A percentile compares a stretch with the other conserved stretches of the same genome.
phyloP scores from a whole-genome alignment of 2,329 filamentous ascomycete genomes.

The Hypocrella siamensis region DNA sequence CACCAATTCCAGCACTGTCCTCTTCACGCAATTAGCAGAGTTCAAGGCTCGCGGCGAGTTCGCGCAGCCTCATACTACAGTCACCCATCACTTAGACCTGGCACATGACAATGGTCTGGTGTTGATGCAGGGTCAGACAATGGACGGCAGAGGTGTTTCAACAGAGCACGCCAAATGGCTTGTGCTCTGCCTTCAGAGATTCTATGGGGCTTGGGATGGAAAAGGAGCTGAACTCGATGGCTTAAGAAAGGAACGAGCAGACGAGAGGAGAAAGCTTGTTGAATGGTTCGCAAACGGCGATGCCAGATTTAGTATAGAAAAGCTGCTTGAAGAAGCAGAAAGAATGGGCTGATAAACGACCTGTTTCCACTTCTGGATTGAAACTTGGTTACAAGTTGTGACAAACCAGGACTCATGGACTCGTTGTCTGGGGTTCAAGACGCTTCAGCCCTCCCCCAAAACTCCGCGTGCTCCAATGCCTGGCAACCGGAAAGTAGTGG shows the following conservation, averaged over 20 bases:
- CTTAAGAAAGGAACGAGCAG: slow-evolving; percentile 36
- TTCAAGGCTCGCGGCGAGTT: slow-evolving; percentile 85
- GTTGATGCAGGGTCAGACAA: slow-evolving; percentile 69
- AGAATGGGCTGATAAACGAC: slow-evolving; percentile 44
- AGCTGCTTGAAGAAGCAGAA: slow-evolving; percentile 79
- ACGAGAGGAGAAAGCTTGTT: slow-evolving; percentile 53
- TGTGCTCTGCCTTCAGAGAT: slow-evolving; percentile 84
- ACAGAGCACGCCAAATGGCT: slow-evolving; percentile 79
- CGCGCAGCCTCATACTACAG: slow-evolving; percentile 79
- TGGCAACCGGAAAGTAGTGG: too few species aligned
- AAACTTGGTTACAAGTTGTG: too few species aligned
- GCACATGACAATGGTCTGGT: slow-evolving; percentile 61
- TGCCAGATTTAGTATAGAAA: slow-evolving; percentile 64
- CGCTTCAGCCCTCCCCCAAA: too few species aligned
- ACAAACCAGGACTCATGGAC: too few species aligned
- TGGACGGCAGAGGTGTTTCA: slow-evolving; percentile 59
- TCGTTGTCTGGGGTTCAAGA: too few species aligned
- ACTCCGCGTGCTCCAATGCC: too few species aligned
- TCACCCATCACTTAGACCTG: slow-evolving; percentile 83
- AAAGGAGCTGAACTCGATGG: slow-evolving; percentile 18
- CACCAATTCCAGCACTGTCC: slow-evolving; percentile 52
- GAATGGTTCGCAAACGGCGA: slow-evolving; percentile 74
- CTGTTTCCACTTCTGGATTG: too few species aligned
- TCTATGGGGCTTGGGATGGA: slow-evolving; percentile 57
- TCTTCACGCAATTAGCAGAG: slow-evolving; percentile 89